Conservation (phyloP, 768 basidiomycete species). For the Calocybe cyanea region DNA sequence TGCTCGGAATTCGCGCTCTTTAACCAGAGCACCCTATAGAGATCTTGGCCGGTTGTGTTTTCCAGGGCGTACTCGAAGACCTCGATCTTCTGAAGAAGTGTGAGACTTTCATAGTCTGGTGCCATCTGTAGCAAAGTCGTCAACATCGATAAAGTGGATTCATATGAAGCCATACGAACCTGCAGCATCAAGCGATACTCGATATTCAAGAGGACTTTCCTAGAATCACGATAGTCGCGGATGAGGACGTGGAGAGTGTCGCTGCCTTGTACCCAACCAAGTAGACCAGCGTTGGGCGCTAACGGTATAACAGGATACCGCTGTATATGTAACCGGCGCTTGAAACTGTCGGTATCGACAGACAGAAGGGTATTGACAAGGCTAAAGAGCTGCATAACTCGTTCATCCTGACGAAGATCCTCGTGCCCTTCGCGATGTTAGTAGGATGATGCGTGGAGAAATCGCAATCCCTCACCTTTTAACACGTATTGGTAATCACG, state of each 20-base stretch:
- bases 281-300: conserved; percentile 90
- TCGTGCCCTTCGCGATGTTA: conserved; percentile 72
- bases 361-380: conserved; percentile 93
- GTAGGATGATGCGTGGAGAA: not conserved
- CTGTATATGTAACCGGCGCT: conserved; percentile 92
- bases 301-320: conserved; percentile 90
- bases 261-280: conserved; percentile 94
- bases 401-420: conserved; percentile 96
- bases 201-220: conserved; percentile 95
- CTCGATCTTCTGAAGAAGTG: conserved; percentile 94
- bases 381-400: conserved; percentile 98
- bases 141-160: not conserved
- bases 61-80: conserved; percentile 99
- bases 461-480: conserved; percentile 63
- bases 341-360: conserved; percentile 93
- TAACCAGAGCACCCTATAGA: conserved; percentile 95
- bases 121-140: conserved; percentile 70
- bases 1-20: conserved; percentile 95
- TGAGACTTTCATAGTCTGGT: conserved; percentile 94
- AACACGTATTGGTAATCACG: conserved; percentile 88
- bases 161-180: conserved; percentile 36
- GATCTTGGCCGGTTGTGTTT: conserved; percentile 96
- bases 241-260: conserved; percentile 96
- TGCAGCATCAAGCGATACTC: conserved; percentile 99
- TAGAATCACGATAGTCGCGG: conserved; percentile 91